Evolutionary conservation across 768 basidiomycete genomes (phyloP), one percentile per base, ranked within the genome.

Genomic region (Sutorius australiensis): DNA sequence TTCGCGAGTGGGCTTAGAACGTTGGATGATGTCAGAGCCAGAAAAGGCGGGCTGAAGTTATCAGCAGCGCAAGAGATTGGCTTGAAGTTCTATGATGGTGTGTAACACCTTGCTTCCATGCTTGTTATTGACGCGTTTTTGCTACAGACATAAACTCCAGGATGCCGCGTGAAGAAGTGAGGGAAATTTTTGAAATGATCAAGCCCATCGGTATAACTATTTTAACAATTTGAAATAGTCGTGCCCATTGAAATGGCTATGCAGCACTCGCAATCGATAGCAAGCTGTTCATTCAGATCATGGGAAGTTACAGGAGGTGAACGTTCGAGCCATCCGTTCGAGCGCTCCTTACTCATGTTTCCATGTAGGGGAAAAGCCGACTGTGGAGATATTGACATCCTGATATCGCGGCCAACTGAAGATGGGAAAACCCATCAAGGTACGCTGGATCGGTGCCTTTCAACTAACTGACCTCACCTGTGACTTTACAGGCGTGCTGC

Each of bases 331-430:
- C 2, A 24, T 44, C 50, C 14, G 10, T 46, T n/a, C 30, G 19
- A 19, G 12, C 6, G 2, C 2, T 3, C 28, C n/a, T 51, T 32
- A 1, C 17, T 62, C 16, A 53, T 27, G 5, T 5, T 14, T 28
- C 1, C 38, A 32, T 41, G 41, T 37, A 90, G 92, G 53, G 91
- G 92, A 5, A 87, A 89, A 66, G 71, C 77, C 1, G 83, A 84
- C 49, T 94, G 90, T 51, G 95, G 95, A 2, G 95, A 97, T 65
- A 90, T 98, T 52, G 94, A 98, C 67, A 83, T 97, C 43, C 67
- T 97, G 51, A 84, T 98, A 56, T 92, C 91, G 2, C 82, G 92
- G 5, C 77, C 82, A 19, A 76, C 81, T 1, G 69, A 75, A 3
- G 92, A 95, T 59, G 90, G 89, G 0, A 77, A 72, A 54, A 88